phyloP scores from a whole-genome alignment of 2,329 filamentous ascomycete genomes.

The Blumeriella jaapii region DNA sequence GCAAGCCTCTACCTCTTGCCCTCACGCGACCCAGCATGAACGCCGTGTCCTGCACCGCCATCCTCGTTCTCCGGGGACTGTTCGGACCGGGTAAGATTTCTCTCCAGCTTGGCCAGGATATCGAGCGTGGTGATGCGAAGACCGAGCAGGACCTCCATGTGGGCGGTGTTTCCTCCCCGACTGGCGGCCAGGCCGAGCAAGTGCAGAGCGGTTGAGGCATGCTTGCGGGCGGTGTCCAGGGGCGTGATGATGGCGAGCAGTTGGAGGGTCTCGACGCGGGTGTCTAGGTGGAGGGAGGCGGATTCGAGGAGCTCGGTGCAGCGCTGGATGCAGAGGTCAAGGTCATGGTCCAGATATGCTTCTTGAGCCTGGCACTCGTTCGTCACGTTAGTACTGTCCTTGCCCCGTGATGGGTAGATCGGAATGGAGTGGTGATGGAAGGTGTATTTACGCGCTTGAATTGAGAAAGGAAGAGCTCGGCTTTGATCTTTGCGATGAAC shows the following conservation, averaged over 20 bases:
- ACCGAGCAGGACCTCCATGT: neutral
- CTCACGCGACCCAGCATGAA: neutral
- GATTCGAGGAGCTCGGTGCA: conserved; percentile 1
- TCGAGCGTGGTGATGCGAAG: conserved; percentile 3
- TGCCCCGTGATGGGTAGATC: neutral
- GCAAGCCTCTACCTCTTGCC: neutral
- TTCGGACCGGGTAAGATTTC: neutral
- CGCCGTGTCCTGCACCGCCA: neutral
- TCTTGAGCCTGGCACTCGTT: conserved; percentile 2
- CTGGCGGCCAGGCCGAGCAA: conserved; percentile 1
- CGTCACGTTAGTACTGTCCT: neutral
- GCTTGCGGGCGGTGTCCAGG: neutral
- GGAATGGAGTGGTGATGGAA: neutral
- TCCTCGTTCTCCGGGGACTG: neutral
- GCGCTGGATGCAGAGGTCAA: conserved; percentile 1
- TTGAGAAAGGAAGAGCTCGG: conserved; percentile 2
- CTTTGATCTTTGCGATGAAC: conserved; percentile 4
- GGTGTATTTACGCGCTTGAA: conserved; percentile 3
- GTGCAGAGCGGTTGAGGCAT: neutral
- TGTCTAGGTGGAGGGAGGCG: conserved; percentile 3
- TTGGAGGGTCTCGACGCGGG: conserved; percentile 3
- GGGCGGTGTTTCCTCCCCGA: neutral
- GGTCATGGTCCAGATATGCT: conserved; percentile 3
- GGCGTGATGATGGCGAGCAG: conserved; percentile 1
- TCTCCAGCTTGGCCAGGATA: conserved; percentile 1